Base-by-base conservation (phyloP, 2,329 filamentous ascomycete species). In the Emergomyces pasteurianus region DNA sequence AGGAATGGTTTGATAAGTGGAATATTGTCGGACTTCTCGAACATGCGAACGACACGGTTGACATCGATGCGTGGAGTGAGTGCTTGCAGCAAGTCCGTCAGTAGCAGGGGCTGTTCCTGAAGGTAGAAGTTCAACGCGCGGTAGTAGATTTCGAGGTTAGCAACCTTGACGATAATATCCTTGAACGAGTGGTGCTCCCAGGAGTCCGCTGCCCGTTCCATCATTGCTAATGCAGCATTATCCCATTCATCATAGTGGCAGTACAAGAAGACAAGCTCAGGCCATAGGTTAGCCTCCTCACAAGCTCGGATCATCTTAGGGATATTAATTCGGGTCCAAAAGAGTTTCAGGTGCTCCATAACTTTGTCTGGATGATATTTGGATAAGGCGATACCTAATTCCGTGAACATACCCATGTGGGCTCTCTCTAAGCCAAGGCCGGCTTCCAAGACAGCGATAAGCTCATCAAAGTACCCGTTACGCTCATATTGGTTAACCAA, bases 111-210 rank as follows among this genome's bases (percentile, higher is more conserved):
- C 74, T 99, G 94, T 77, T 99, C 90, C 78, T 97, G 90, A 47
- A 99, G 85, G 75, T 97, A 97, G 78, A 96, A 96, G 79, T 92
- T 95, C 72, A 97, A 83, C 34, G 90, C 90, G 59, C 92, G 89
- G 82, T 99, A 99, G 81, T 97, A 99, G 70, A 99, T 99, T 77
- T 99, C 95, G 71, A 99, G 79, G 78, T 99, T 99, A 70, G 92
- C 90, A 66, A 96, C 92, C 83, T 99, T 99, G 78, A 96, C 86
- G 61, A 96, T 83, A 58, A 95, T 97, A 73, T 99, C 95, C 82
- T 99, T 99, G 86, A 99, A 99, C 56, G 95, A 94, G 74, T 96
- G 91, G 78, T 99, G 94, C 75, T 99, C 95, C 94, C 94, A 99
- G 1, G 94, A 92, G 80, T 97, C 95, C 66, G 95, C 87, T 14